Evolutionary conservation across 2,329 filamentous ascomycete species (phyloP), one percentile per base, ranked within the genome.

Genomic region (Xylariaceae sp.): DNA sequence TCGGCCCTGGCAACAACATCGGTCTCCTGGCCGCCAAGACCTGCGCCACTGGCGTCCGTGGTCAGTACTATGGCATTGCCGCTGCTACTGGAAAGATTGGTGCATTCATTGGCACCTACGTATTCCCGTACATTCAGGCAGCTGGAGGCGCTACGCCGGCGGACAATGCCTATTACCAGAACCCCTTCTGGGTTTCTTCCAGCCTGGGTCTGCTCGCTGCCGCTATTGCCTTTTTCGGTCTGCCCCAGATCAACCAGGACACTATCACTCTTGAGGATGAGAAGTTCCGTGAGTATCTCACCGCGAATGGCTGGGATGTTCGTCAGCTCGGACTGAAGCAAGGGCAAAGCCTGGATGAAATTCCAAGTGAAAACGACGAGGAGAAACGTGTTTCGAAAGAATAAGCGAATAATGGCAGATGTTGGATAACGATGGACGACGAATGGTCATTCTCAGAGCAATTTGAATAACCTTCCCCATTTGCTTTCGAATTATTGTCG

Each of bases 1-100:
- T 95, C 39, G 91, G 92, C 0, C 90, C 92, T 0, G 92, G 92
- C 12, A 89, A 96, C 74, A 96, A 96, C 69, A 96, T 96, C 60
- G 91, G 91, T 2, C 79, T 96, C 0, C 71, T 95, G 31, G 91
- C 92, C 0, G 88, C 88, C 43, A 96, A 96, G 75, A 92, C 89
- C 2, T 91, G 86, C 63, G 90, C 92, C 0, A 96, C 92, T 5
- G 87, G 88, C 16, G 86, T 97, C n/a, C 82, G 91, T 38, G 92
- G 91, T 2, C 76, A 75, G 41, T 87, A 87, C 70, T 87, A 87
- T 60, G 84, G 86, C 5, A 79, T 89, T 42, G 87, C 88, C 0
- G 88, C 88, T 0, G 87, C 87, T 0, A 63, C 84, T 2, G 88
- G 89, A 55, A 92, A 91, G 70, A 80, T 91, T 36, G 87, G 87